These are phyloP conservation scores for Hypoxylon perforatum DNA, from an alignment of 495 filamentous ascomycete species.

Conservation along the genomic window DNA sequence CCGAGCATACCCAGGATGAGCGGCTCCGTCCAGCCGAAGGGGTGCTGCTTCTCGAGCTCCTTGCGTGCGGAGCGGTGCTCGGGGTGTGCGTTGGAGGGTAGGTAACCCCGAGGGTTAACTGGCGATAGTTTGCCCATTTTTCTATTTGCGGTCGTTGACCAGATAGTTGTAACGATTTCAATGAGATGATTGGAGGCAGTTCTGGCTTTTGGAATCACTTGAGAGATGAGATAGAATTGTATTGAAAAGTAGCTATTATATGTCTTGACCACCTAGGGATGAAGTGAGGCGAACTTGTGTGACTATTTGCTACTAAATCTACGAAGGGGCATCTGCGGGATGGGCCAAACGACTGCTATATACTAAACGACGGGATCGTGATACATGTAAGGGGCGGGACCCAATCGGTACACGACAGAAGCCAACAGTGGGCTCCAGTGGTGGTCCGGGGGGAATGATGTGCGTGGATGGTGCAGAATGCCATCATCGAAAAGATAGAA, in stretches of 20 bases:
- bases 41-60: conserved; percentile 41
- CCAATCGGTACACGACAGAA: conserved; percentile 1
- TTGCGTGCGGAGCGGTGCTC: conserved; percentile 46
- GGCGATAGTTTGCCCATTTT: conserved; percentile 35
- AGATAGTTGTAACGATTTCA: background rate
- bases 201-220: background rate
- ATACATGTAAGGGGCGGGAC: background rate
- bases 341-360: background rate
- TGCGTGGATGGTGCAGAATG: conserved; percentile 25
- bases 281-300: background rate
- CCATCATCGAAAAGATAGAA: conserved; percentile 35
- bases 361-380: conserved; percentile 4
- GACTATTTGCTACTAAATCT: conserved; percentile 2
- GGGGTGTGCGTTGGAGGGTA: conserved; percentile 47
- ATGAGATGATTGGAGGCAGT: background rate
- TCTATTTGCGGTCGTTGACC: background rate
- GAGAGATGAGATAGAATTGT: background rate
- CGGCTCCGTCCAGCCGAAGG: conserved; percentile 37
- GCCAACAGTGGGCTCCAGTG: background rate
- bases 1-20: conserved; percentile 40
- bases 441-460: conserved; percentile 2
- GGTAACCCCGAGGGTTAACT: conserved; percentile 24
- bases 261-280: too few relatives aligned
- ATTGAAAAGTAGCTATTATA: too few relatives aligned
- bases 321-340: background rate